phyloP scores from a whole-genome alignment of 2,329 filamentous ascomycete species.

The Verruconis gallopava region DNA sequence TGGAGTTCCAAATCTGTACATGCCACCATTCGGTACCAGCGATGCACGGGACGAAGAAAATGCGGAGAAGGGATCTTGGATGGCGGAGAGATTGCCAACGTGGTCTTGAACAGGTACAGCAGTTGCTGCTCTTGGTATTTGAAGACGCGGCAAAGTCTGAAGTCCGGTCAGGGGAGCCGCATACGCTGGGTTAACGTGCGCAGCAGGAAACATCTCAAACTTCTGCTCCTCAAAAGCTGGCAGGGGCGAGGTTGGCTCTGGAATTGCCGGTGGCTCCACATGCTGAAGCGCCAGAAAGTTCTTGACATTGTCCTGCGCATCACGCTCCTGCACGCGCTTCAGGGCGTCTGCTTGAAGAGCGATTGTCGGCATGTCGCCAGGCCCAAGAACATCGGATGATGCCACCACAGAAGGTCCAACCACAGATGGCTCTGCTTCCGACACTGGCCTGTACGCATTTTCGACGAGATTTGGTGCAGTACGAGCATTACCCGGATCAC shows the following conservation, averaged over 20 bases:
- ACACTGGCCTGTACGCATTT: conserved; percentile 51
- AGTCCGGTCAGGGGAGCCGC: conserved; percentile 38
- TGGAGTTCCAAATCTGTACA: conserved; percentile 72
- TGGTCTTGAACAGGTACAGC: conserved; percentile 25
- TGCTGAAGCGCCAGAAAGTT: conserved; percentile 85
- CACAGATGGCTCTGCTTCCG: conserved; percentile 41
- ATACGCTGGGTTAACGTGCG: conserved; percentile 26
- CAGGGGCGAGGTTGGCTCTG: conserved; percentile 26
- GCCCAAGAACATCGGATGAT: conserved; percentile 80
- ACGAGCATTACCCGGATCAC: conserved; percentile 64
- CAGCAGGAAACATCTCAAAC: conserved; percentile 39
- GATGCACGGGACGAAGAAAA: conserved; percentile 26
- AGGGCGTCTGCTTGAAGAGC: conserved; percentile 61
- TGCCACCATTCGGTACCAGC: conserved; percentile 15
- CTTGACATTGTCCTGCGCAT: conserved; percentile 85
- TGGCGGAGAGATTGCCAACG: conserved; percentile 20
- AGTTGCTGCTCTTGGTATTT: conserved; percentile 34
- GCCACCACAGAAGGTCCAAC: conserved; percentile 64
- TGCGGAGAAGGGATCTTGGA: conserved; percentile 24
- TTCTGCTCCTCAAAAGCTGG: conserved; percentile 25
- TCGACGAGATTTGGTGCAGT: conserved; percentile 43
- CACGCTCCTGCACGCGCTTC: conserved; percentile 53
- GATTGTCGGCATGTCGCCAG: conserved; percentile 49
- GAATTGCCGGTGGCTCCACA: conserved; percentile 43
- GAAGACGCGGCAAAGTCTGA: conserved; percentile 41